Conservation (phyloP, 2,329 filamentous ascomycete genomes). For the Ceratocystis alfenasii region DNA sequence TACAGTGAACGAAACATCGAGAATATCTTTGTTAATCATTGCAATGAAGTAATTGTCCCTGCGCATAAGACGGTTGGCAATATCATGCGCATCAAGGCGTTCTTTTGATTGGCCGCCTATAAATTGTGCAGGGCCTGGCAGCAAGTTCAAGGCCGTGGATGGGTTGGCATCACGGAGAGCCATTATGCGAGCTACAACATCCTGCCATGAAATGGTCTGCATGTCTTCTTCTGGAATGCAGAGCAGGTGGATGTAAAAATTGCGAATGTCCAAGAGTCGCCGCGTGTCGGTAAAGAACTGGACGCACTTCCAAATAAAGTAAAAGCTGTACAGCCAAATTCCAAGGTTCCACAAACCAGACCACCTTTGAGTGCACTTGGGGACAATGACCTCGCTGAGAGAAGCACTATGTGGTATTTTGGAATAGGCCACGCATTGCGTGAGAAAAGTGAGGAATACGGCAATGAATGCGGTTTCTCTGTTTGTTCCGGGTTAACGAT, state of each 20-base stretch:
- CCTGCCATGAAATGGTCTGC: conserved; percentile 89
- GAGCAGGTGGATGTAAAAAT: conserved; percentile 74
- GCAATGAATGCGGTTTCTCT: conserved; percentile 75
- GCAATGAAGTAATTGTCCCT: conserved; percentile 96
- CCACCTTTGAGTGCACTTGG: conserved; percentile 65
- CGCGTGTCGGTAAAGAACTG: conserved; percentile 62
- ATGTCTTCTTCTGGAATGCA: conserved; percentile 75
- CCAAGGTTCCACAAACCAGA: conserved; percentile 64
- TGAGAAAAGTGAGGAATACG: conserved; percentile 68
- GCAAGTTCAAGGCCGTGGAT: conserved; percentile 53
- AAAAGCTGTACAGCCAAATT: conserved; percentile 74
- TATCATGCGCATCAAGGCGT: conserved; percentile 88
- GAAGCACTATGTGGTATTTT: conserved; percentile 55
- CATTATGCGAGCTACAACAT: conserved; percentile 77
- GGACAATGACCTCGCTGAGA: conserved; percentile 46
- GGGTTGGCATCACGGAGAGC: conserved; percentile 72
- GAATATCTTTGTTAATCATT: conserved; percentile 89
- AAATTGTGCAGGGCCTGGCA: conserved; percentile 40
- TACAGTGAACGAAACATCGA: conserved; percentile 74
- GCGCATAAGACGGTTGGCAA: conserved; percentile 92
- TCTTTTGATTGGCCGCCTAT: conserved; percentile 83
- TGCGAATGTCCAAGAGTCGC: conserved; percentile 62
- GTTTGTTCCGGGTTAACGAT: neutral
- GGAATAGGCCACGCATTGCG: conserved; percentile 73
- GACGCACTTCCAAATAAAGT: conserved; percentile 70